These are phyloP conservation scores for Laguncularia racemosa DNA, from an alignment of 345 rosid species.

Conservation along the genomic window DNA sequence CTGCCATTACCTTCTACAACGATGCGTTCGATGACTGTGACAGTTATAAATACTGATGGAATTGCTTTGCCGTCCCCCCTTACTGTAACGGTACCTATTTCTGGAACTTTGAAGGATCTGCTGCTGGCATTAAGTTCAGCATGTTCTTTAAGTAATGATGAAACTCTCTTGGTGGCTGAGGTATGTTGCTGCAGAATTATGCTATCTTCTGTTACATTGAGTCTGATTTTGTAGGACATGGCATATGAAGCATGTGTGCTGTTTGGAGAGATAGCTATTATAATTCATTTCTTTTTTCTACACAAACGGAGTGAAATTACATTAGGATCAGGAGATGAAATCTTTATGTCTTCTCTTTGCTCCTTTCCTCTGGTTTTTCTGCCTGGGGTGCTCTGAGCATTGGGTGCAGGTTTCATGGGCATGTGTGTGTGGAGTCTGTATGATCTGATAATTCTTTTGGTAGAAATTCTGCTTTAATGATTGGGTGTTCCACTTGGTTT, in stretches of 20 bases:
- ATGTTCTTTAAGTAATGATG: slow-evolving; percentile 45
- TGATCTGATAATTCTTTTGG: not conserved
- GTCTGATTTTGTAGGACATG: not conserved
- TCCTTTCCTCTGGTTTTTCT: no score
- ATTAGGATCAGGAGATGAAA: no score
- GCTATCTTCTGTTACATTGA: not conserved
- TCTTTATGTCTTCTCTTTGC: no score
- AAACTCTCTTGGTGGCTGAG: slow-evolving; percentile 60
- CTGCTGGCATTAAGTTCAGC: slow-evolving; percentile 33
- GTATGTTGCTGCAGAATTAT: slow-evolving; percentile 19
- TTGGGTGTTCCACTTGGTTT: not conserved
- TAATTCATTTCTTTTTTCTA: no score
- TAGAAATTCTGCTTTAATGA: not conserved
- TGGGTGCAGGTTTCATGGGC: no score
- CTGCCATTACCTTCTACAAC: slow-evolving; percentile 58
- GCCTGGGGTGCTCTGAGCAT: no score
- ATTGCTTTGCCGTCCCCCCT: slow-evolving; percentile 26
- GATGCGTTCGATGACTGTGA: slow-evolving; percentile 56
- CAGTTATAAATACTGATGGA: slow-evolving; percentile 45
- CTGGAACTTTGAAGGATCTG: slow-evolving; percentile 53
- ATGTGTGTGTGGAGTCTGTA: not conserved
- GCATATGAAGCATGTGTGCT: not conserved
- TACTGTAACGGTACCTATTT: slow-evolving; percentile 47
- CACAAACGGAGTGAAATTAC: no score
- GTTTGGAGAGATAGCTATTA: no score